phyloP scores from a whole-genome alignment of 768 basidiomycete species.

The Megacollybia marginata region DNA sequence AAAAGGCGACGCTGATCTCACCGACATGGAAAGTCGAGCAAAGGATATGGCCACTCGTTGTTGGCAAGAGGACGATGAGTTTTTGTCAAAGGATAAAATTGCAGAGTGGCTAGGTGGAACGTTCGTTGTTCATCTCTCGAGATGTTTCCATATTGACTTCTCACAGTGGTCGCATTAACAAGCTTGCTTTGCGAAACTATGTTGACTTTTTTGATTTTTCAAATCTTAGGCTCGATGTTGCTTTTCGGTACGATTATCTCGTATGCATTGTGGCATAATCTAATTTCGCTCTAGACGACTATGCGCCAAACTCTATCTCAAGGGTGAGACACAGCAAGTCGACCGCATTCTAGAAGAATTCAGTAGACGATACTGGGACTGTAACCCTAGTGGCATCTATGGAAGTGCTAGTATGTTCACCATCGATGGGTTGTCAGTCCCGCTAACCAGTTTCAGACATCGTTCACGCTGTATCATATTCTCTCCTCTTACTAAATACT shows the following conservation, averaged over 20 bases:
- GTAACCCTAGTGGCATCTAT: constrained; percentile 76
- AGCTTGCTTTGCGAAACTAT: constrained; percentile 68
- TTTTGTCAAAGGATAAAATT: constrained; percentile 83
- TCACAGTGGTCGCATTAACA: constrained; percentile 68
- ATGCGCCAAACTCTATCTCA: constrained; percentile 87
- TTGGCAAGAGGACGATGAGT: constrained; percentile 81
- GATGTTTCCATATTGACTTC: constrained; percentile 1
- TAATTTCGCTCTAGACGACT: constrained; percentile 47
- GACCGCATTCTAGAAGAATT: constrained; percentile 94
- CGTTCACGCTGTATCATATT: constrained; percentile 93
- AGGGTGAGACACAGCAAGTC: constrained; percentile 96
- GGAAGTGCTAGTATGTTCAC: constrained; percentile 70
- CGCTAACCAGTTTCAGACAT: constrained; percentile 45
- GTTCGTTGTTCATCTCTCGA: constrained; percentile 45
- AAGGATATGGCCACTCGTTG: constrained; percentile 71
- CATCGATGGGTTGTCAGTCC: neutral
- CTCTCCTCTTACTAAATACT: constrained; percentile 89
- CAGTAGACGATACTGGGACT: constrained; percentile 84
- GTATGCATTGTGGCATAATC: neutral
- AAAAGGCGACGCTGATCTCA: constrained; percentile 34
- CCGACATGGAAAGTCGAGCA: constrained; percentile 56
- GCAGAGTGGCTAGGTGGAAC: constrained; percentile 93
- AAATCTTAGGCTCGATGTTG: constrained; percentile 73
- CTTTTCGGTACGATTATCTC: constrained; percentile 62
- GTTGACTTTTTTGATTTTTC: constrained; percentile 87